Evolutionary conservation across 805 yeast species (phyloP).

Genomic region (Kuraishia ogatae): DNA sequence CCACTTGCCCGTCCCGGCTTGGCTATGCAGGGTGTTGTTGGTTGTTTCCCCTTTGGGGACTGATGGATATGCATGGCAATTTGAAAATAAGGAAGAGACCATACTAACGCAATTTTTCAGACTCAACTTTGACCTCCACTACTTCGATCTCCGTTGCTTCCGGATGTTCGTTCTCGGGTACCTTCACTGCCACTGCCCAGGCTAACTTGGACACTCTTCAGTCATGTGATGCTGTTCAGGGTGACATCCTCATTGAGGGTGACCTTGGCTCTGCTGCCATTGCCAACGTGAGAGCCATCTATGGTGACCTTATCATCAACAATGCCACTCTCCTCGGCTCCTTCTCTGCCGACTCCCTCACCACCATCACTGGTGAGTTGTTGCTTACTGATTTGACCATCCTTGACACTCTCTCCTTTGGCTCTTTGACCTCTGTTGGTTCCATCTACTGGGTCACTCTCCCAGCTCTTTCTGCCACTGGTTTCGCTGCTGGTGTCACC

Average conservation of each 20-base stretch:
- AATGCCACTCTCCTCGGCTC: conserved; percentile 56
- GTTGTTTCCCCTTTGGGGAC: neutral
- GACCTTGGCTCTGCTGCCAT: conserved; percentile 54
- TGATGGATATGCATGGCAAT: neutral
- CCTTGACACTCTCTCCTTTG: conserved; percentile 62
- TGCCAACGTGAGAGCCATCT: conserved; percentile 66
- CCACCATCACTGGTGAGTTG: conserved; percentile 66
- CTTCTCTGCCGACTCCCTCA: conserved; percentile 73
- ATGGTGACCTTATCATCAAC: conserved; percentile 63
- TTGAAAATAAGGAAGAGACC: neutral
- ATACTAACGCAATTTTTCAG: conserved; percentile 7
- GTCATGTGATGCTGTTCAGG: conserved; percentile 72
- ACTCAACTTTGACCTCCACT: conserved; percentile 49
- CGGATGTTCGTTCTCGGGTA: conserved; percentile 56
- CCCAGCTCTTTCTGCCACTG: conserved; percentile 69
- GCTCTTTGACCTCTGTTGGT: conserved; percentile 75
- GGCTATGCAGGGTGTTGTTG: neutral
- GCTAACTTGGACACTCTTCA: conserved; percentile 66
- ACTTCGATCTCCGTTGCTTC: conserved; percentile 39
- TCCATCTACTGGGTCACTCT: conserved; percentile 72
- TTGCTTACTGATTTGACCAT: conserved; percentile 54
- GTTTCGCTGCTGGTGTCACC: conserved; percentile 64
- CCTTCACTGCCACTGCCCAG: conserved; percentile 67
- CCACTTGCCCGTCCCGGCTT: neutral
- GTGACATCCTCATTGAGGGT: conserved; percentile 69